phyloP scores from a whole-genome alignment of 1,284 basidiomycete species.

The Testicularia cyperi region DNA sequence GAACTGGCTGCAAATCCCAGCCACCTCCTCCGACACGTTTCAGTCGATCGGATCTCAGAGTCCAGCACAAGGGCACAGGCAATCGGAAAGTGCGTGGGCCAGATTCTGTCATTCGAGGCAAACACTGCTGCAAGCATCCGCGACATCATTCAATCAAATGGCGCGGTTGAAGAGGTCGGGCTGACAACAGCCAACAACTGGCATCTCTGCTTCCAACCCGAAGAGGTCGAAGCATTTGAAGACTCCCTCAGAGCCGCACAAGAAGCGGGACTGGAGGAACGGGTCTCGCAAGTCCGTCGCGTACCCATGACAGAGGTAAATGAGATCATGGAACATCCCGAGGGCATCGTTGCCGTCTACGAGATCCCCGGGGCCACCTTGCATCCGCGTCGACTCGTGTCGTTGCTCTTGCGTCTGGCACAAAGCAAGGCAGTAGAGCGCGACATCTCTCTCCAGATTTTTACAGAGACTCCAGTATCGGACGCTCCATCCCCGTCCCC shows the following conservation, averaged over 20 bases:
- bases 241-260: conserved; percentile 15
- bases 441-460: conserved; percentile 9
- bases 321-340: conserved; percentile 11
- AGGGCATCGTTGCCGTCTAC: conserved; percentile 20
- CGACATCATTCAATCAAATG: conserved; percentile 4
- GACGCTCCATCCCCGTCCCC: not conserved
- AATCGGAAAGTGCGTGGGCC: conserved; percentile 16
- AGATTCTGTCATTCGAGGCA: conserved; percentile 34
- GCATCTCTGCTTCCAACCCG: conserved; percentile 32
- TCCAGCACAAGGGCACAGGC: not conserved
- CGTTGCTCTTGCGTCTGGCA: conserved; percentile 13
- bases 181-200: conserved; percentile 31
- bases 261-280: conserved; percentile 10
- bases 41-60: no score
- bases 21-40: conserved; percentile 17
- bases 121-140: conserved; percentile 17
- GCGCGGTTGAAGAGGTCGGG: conserved; percentile 4
- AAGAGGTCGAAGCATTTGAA: conserved; percentile 30
- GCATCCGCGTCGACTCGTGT: conserved; percentile 33
- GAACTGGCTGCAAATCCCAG: conserved; percentile 32
- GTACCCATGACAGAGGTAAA: conserved; percentile 25
- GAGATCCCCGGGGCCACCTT: conserved; percentile 40
- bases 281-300: conserved; percentile 12
- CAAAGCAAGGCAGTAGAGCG: conserved; percentile 1
- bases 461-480: conserved; percentile 26